These are phyloP conservation scores for Murraya koenigii DNA, from an alignment of 345 rosid species.

Conservation along the genomic window DNA sequence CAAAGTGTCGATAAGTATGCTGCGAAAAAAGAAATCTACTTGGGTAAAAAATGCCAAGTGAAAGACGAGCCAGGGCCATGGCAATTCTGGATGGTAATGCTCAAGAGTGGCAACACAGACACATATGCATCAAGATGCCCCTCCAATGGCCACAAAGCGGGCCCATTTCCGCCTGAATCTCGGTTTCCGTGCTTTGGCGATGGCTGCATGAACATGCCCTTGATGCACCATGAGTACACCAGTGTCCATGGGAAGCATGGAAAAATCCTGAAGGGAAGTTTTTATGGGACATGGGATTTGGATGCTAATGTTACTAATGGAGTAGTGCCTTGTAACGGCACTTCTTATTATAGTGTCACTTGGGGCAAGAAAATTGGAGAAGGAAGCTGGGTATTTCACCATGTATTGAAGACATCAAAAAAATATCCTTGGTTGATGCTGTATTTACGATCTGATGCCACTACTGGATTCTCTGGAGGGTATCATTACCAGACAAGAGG, in stretches of 20 bases:
- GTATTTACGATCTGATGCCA: constrained; percentile 30
- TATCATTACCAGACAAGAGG: constrained; percentile 34
- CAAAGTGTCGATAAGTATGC: constrained; percentile 17
- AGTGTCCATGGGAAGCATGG: constrained; percentile 14
- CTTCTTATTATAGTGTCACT: constrained; percentile 21
- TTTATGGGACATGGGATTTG: constrained; percentile 35
- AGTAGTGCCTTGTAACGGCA: neutral
- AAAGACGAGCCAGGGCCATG: constrained; percentile 27
- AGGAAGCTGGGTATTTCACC: constrained; percentile 29
- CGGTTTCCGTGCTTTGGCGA: constrained; percentile 34
- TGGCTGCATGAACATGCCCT: constrained; percentile 39
- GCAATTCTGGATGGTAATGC: constrained; percentile 38
- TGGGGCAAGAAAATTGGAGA: constrained; percentile 23
- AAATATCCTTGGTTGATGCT: constrained; percentile 38
- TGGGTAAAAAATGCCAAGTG: constrained; percentile 31
- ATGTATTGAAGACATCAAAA: constrained; percentile 18
- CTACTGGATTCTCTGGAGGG: constrained; percentile 25
- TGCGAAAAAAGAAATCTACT: constrained; percentile 29
- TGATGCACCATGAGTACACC: constrained; percentile 25
- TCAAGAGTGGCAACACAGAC: constrained; percentile 39
- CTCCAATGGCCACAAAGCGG: constrained; percentile 20
- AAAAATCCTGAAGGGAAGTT: constrained; percentile 23
- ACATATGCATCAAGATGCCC: constrained; percentile 33
- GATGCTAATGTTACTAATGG: constrained; percentile 9
- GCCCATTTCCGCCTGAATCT: constrained; percentile 22